phyloP scores from a whole-genome alignment of 2,329 filamentous ascomycete genomes.

The Aspergillus hortae region DNA sequence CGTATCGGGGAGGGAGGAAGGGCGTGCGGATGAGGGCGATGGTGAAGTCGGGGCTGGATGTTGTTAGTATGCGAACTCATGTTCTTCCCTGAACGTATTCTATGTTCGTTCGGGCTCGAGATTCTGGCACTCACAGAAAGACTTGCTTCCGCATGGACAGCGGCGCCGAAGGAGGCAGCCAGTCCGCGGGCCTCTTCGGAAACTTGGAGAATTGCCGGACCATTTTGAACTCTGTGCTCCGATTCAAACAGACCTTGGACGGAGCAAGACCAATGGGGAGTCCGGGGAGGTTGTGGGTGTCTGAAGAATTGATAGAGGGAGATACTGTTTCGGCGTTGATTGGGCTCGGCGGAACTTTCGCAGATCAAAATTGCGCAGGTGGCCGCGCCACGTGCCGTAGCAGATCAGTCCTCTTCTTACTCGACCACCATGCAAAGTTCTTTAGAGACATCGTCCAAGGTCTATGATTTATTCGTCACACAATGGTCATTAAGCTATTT shows the following conservation, averaged over 20 bases:
- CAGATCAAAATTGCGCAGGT: constrained; percentile 28
- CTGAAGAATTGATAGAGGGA: constrained; percentile 2
- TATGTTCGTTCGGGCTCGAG: background rate
- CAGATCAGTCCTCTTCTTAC: background rate
- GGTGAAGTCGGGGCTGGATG: constrained; percentile 71
- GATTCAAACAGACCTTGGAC: background rate
- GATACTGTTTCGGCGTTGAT: constrained; percentile 2
- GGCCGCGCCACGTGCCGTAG: constrained; percentile 34
- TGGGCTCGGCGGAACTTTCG: constrained; percentile 26
- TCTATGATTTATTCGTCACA: constrained; percentile 13
- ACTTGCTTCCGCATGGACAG: constrained; percentile 41
- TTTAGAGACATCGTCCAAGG: background rate
- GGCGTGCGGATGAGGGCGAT: constrained; percentile 74
- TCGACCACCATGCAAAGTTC: too few species aligned
- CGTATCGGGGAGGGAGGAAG: constrained; percentile 71
- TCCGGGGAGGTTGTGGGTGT: constrained; percentile 5
- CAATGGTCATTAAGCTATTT: constrained; percentile 23
- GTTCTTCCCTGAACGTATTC: background rate
- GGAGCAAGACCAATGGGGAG: background rate
- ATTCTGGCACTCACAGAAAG: constrained; percentile 51
- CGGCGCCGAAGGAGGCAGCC: constrained; percentile 23
- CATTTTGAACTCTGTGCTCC: constrained; percentile 19
- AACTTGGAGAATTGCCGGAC: constrained; percentile 27
- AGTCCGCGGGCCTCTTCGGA: constrained; percentile 23
- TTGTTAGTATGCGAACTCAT: background rate